Conservation (phyloP, 805 yeast species). For the Ogataea methanolica region DNA sequence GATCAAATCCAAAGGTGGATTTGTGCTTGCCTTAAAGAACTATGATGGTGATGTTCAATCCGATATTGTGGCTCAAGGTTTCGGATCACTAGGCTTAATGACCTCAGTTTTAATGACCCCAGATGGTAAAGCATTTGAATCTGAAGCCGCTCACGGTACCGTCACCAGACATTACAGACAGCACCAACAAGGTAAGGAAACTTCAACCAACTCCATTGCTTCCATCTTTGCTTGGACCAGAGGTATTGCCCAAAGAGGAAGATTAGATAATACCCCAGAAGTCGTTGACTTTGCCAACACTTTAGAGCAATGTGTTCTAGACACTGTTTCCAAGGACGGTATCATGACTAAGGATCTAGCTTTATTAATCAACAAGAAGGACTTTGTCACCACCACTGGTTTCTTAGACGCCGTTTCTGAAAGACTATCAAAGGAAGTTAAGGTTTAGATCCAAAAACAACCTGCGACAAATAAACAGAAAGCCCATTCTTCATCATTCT, state of each 20-base stretch:
- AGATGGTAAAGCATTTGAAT: conserved; percentile 80
- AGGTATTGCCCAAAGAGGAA: conserved; percentile 79
- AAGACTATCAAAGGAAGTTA: conserved; percentile 24
- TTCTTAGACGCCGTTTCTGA: conserved; percentile 74
- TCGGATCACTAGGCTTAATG: conserved; percentile 81
- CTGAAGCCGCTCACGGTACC: conserved; percentile 86
- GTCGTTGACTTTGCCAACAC: conserved; percentile 62
- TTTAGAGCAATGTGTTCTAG: conserved; percentile 63
- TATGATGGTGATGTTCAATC: conserved; percentile 86
- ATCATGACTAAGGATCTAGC: conserved; percentile 84
- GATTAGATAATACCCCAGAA: conserved; percentile 65
- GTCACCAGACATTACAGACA: conserved; percentile 84
- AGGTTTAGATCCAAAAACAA: conserved; percentile 3
- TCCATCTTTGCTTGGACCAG: conserved; percentile 86
- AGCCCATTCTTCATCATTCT: not conserved
- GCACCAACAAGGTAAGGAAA: conserved; percentile 76
- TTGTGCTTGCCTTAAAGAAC: conserved; percentile 74
- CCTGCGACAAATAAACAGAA: not conserved
- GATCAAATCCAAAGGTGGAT: conserved; percentile 82
- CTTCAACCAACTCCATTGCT: conserved; percentile 82
- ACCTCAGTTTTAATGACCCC: conserved; percentile 80
- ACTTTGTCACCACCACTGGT: conserved; percentile 70
- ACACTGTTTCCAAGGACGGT: conserved; percentile 69
- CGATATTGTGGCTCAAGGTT: conserved; percentile 84
- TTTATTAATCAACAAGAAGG: conserved; percentile 51